Percentiles rank a stretch among this genome's conserved stretches.
Conservation (phyloP, 2,329 filamentous ascomycete species). For the Triangularia setosa region DNA sequence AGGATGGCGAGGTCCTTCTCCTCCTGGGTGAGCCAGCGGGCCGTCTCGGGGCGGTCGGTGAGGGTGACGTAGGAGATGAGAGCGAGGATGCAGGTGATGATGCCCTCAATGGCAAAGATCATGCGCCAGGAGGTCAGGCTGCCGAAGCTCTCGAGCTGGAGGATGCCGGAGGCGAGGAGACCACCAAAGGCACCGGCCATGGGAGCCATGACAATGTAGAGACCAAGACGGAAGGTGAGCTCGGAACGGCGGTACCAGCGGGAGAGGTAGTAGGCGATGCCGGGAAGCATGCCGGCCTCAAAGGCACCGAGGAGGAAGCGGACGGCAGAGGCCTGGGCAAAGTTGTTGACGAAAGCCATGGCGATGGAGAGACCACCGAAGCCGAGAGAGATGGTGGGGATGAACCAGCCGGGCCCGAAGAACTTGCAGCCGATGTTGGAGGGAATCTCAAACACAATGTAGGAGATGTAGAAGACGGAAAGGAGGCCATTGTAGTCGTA, state of each 20-base stretch:
- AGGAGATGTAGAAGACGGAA: constrained; percentile 59
- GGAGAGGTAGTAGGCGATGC: constrained; percentile 57
- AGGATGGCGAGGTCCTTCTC: constrained; percentile 59
- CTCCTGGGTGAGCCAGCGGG: constrained; percentile 58
- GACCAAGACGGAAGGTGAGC: constrained; percentile 55
- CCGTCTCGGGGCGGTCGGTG: constrained; percentile 63
- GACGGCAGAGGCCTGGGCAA: constrained; percentile 44
- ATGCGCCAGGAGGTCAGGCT: constrained; percentile 58
- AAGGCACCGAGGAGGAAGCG: constrained; percentile 57
- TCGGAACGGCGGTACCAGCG: constrained; percentile 61
- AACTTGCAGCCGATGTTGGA: constrained; percentile 58
- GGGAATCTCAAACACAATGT: constrained; percentile 61
- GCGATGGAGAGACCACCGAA: constrained; percentile 56
- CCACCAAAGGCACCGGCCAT: constrained; percentile 64
- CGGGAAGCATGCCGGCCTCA: constrained; percentile 62
- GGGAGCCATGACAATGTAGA: constrained; percentile 62
- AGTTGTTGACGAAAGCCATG: constrained; percentile 54
- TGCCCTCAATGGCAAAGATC: constrained; percentile 70
- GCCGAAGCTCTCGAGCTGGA: constrained; percentile 55
- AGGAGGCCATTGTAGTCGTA: constrained; percentile 61
- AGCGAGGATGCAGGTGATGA: constrained; percentile 50
- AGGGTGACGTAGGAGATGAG: constrained; percentile 57
- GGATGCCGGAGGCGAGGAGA: constrained; percentile 56
- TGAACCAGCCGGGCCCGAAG: constrained; percentile 60
- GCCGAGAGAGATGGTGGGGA: constrained; percentile 51